Base-by-base conservation (phyloP, 768 basidiomycete species). In the Cystobasidium onofrii region DNA sequence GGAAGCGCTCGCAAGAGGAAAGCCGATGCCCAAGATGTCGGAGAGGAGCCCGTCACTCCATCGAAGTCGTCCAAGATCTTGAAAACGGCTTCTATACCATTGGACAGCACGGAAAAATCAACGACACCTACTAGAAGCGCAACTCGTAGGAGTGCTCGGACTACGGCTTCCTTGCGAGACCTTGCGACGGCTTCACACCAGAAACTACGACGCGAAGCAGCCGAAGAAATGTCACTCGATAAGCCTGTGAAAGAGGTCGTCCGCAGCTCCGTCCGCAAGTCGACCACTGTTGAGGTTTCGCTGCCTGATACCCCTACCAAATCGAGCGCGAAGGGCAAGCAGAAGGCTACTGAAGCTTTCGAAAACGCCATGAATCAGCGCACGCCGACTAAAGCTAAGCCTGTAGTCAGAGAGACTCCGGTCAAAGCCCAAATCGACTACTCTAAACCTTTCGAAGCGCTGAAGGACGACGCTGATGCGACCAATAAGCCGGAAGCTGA, bases 1-100 rank as follows among this genome's bases (percentile, higher is more conserved):
- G 63, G 63, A 7, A 41, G 36, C 63, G 63, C 63, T 10, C 63
- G 63, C 31, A 64, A 64, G 23, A 6, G 63, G 46, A 50, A 61
- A 31, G n/a, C 10, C 54, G 29, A 18, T 9, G 57, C 57, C 29
- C 20, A 61, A 61, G 57, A 39, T 15, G 15, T 29, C 12, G 31
- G 31, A 61, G 57, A 61, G 25, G 57, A 31, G 13, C 57, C 34
- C n/a, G 29, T 61, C 2, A 39, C 57, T 29, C 57, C 29, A 15
- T 50, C 31, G 4, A 39, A 61, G 23, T 50, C 46, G 9, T 17
- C 46, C 20, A 50, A 20, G 20, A n/a, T 20, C n/a, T 39, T 15
- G 39, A 39, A 39, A 39, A 15, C 46, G 20, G 46, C 46, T 17
- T n/a, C n/a, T n/a, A n/a, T n/a, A 20, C n/a, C 46, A 20, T 20